These are phyloP conservation scores for Shiraia bambusicola DNA, from an alignment of 2,329 filamentous ascomycete genomes.

Conservation along the genomic window DNA sequence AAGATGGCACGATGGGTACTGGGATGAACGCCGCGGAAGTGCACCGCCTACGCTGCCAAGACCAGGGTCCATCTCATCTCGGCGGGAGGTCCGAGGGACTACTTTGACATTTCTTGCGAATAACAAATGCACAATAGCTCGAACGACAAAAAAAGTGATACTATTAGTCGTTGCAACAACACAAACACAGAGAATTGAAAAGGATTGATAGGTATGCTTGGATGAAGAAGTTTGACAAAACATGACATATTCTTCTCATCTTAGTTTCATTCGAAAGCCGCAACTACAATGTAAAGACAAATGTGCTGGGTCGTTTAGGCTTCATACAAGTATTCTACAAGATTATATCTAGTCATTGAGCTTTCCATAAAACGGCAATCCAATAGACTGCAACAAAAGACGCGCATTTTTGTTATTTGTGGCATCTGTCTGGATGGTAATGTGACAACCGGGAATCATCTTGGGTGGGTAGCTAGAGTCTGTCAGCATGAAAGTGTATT, in stretches of 20 bases:
- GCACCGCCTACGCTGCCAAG: neutral
- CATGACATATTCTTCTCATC: too few relatives aligned
- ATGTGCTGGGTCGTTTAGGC: too few relatives aligned
- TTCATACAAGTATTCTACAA: constrained; percentile 27
- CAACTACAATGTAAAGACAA: too few relatives aligned
- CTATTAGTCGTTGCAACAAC: too few relatives aligned
- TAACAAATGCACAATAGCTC: too few relatives aligned
- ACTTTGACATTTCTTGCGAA: neutral
- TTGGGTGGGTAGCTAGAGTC: constrained; percentile 59
- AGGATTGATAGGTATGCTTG: too few relatives aligned
- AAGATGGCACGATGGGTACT: neutral
- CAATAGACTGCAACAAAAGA: constrained; percentile 70
- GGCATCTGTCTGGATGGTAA: constrained; percentile 81
- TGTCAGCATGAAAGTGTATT: constrained; percentile 6
- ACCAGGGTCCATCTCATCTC: neutral
- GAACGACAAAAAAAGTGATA: too few relatives aligned
- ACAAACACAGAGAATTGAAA: too few relatives aligned
- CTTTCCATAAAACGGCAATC: constrained; percentile 82
- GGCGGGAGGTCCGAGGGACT: neutral
- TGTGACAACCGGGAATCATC: constrained; percentile 83
- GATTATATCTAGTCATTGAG: constrained; percentile 43
- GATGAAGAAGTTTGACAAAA: too few relatives aligned
- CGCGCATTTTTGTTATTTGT: constrained; percentile 83
- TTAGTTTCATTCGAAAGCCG: too few relatives aligned
- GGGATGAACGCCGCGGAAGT: neutral